Evolutionary conservation across 202 grass and related monocot genomes (phyloP), one percentile per base, ranked within the genome.

Genomic region (Carex arenaria): DNA sequence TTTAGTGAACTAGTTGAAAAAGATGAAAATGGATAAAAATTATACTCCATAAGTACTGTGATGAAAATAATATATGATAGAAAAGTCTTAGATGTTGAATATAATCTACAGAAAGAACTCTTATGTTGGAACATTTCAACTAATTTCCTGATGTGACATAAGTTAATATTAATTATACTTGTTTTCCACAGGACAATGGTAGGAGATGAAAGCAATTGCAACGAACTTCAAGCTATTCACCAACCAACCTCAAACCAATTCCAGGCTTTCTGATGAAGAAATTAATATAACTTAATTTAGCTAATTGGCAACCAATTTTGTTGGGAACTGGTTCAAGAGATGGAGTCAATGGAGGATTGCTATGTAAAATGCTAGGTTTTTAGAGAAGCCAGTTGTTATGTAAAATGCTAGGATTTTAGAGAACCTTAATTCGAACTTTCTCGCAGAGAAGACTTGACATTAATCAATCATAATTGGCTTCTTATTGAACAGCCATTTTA

Each of bases 171-270:
- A 78, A 60, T 32, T 78, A 60, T 56, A n/a, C 23, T 90, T 72
- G 28, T 23, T 38, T 81, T 80, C 45, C 81, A 43, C 84, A 92
- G 94, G 81, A 82, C 85, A 64, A 73, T 89, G 61, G 83, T 89
- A 64, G 26, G 70, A 76, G 88, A 91, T 76, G 90, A 91, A 74
- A 85, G 87, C 63, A 89, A 87, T 42, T 92, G 79, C 81, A 86
- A 85, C 36, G 85, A 92, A 49, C 80, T 87, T 73, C 89, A 88
- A 81, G 81, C 84, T 60, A 80, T 85, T 67, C 83, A 89, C 60
- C 88, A 97, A 55, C 52, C 80, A 87, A 57, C 84, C n/a, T 81
- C 84, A 77, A 89, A 67, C 70, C 92, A 92, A 79, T 94, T 91
- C 85, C 83, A 92, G 80, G 69, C 85, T 60, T 94, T 91, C 85